Base-by-base conservation (phyloP, 2,329 filamentous ascomycete genomes). In the Ascochyta koolunga region DNA sequence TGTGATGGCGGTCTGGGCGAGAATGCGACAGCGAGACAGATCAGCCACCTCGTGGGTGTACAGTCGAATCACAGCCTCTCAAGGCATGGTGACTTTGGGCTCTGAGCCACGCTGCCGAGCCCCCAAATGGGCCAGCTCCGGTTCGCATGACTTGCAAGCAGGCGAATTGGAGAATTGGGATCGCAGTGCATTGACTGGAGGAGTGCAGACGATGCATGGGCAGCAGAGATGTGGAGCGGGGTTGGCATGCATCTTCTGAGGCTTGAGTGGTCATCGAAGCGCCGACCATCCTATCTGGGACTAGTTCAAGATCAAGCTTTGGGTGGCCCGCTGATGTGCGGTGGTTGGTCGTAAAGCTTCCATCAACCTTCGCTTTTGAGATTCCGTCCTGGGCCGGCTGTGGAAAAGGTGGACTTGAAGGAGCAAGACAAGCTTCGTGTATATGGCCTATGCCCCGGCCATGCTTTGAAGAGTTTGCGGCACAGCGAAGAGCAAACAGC, bases 121-220 rank as follows among this genome's bases (percentile, higher is more conserved):
- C 53, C 46, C 48, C n/a, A 48, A 59, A 58, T 60, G 54, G 60
- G 60, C 58, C 56, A 57, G 55, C 57, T 66, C 56, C 50, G 71
- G 53, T 72, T 74, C 71, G 72, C 72, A 74, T 72, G 67, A 72
- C 59, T 64, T 48, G 27, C 7, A n/a, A 29, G 29, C 50, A 54
- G 59, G 60, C 71, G 66, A 74, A 74, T 73, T 58, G 48, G 62
- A 63, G 45, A 36, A 49, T 35, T 43, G 50, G 47, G 44, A 44
- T 63, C 57, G 52, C 48, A 56, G 47, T 59, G 50, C 43, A 38
- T 54, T 55, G 60, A 60, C 64, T 50, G 42, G 41, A 50, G 41
- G 52, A 41, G 32, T 65, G 69, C 69, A 73, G 64, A 42, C 45
- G 33, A 68, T 59, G 69, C 67, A 69, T 62, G 64, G 62, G 60